These are phyloP conservation scores for Kondoa malvinella DNA, from an alignment of 768 basidiomycete genomes.

Conservation along the genomic window DNA sequence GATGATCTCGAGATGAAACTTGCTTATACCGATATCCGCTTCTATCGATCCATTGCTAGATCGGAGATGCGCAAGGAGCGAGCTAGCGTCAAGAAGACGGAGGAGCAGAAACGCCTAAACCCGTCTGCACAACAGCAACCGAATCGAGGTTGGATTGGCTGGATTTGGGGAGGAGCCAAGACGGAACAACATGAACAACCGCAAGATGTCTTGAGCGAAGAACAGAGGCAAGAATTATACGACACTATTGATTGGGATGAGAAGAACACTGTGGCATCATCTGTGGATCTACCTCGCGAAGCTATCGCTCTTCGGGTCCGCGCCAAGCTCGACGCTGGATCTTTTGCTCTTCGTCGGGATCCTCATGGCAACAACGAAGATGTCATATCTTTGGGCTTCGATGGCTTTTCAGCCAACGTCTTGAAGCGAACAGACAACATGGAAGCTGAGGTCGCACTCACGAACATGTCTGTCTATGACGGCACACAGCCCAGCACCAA, in stretches of 20 bases:
- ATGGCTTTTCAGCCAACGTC: constrained; percentile 65
- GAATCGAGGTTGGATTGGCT: constrained; percentile 16
- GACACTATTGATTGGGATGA: constrained; percentile 84
- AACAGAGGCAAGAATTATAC: constrained; percentile 76
- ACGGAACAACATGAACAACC: constrained; percentile 11
- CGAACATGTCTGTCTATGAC: constrained; percentile 73
- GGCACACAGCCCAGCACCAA: constrained; percentile 65
- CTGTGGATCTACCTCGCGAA: constrained; percentile 57
- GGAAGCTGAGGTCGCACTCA: constrained; percentile 66
- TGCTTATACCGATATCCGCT: constrained; percentile 83
- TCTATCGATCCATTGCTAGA: constrained; percentile 87
- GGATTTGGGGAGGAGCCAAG: constrained; percentile 17
- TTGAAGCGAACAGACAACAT: constrained; percentile 73
- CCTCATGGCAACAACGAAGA: constrained; percentile 48
- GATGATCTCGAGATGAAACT: constrained; percentile 62
- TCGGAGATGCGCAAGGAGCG: constrained; percentile 73
- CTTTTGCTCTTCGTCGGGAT: constrained; percentile 62
- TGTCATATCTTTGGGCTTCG: constrained; percentile 71
- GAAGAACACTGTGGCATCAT: constrained; percentile 48
- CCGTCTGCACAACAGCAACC: background rate
- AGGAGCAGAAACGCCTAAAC: constrained; percentile 15
- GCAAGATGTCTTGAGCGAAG: constrained; percentile 52
- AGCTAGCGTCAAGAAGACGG: constrained; percentile 33
- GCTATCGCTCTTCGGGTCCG: constrained; percentile 58
- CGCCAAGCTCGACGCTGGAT: constrained; percentile 69